Base-by-base conservation (phyloP, 768 basidiomycete genomes). In the Rhodotorula sphaerocarpa region DNA sequence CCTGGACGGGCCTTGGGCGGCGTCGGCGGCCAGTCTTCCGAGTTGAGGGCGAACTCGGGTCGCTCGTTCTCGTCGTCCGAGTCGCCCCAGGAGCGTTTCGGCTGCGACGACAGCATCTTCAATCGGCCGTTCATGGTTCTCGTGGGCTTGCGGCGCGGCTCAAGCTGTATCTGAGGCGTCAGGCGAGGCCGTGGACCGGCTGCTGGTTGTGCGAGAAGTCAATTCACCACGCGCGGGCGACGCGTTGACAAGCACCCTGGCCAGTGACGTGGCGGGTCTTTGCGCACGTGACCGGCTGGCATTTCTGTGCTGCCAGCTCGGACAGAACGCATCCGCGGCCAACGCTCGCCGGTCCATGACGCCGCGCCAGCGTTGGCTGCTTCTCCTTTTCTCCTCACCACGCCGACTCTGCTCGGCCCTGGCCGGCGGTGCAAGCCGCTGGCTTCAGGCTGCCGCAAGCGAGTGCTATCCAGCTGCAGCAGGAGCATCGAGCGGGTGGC, bases 11-110 rank as follows among this genome's bases (percentile, higher is more conserved):
- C 28, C 28, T 64, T 54, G 4, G 55, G 61, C 20, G 66, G 66
- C 4, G 62, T 61, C 1, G 60, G 44, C 7, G 67, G 67, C 67
- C 67, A 69, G 11, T 69, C 62, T 7, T 68, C 63, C 36, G 60
- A 31, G 1, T 15, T 44, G 27, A 69, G 60, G 1, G 18, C 50
- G 23, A 61, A 69, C 12, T 50, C 44, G 33, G 56, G 48, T 16
- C 46, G 53, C 28, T 25, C 34, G 57, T 67, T 63, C 51, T 67
- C 55, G n/a, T 43, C 48, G 50, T 15, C 15, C 15, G 25, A 5
- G 50, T 55, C 63, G 44, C 62, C 67, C 67, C 67, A 68, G 15
- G 44, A 45, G n/a, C 67, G 55, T 33, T 53, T 57, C 20, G 67
- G 62, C 53, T 68, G 67, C 20, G 62, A 64, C 10, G 67, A 64